Conservation (phyloP, 805 yeast species). For the Ogataea zsoltii region DNA sequence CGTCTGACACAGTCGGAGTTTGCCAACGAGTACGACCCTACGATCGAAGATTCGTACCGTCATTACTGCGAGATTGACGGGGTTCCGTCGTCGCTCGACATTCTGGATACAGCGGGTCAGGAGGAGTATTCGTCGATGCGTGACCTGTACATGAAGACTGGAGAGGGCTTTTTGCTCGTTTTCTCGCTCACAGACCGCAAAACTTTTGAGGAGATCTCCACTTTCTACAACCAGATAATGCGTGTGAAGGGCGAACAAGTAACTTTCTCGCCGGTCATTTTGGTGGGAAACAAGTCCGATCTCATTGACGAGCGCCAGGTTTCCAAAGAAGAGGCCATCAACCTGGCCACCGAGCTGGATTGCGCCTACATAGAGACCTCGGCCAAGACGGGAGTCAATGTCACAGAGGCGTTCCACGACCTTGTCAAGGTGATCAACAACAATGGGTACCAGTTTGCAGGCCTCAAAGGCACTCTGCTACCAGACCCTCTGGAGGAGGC, state of each 20-base stretch:
- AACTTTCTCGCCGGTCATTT: slow-evolving; percentile 70
- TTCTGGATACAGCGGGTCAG: slow-evolving; percentile 97
- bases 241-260: slow-evolving; percentile 48
- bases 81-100: slow-evolving; percentile 76
- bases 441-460: slow-evolving; percentile 25
- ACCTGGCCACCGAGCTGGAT: slow-evolving; percentile 63
- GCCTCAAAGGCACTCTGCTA: slow-evolving; percentile 29
- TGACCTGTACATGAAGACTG: slow-evolving; percentile 94
- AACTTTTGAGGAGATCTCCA: slow-evolving; percentile 80
- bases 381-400: slow-evolving; percentile 89
- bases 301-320: slow-evolving; percentile 65
- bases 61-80: slow-evolving; percentile 85
- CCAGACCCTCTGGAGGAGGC: slow-evolving; percentile 31
- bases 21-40: slow-evolving; percentile 97
- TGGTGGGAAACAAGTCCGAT: slow-evolving; percentile 79
- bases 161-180: slow-evolving; percentile 89
- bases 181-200: slow-evolving; percentile 84
- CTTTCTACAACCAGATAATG: slow-evolving; percentile 56
- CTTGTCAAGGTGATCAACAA: slow-evolving; percentile 37
- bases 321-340: slow-evolving; percentile 55
- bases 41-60: slow-evolving; percentile 90
- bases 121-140: slow-evolving; percentile 93
- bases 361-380: slow-evolving; percentile 87
- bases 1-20: slow-evolving; percentile 93
- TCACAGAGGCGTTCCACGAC: slow-evolving; percentile 41